Percentiles rank a stretch among this genome's conserved stretches.
These are phyloP conservation scores for Brettanomyces bruxellensis DNA, from an alignment of 805 yeast species.

Conservation along the genomic window DNA sequence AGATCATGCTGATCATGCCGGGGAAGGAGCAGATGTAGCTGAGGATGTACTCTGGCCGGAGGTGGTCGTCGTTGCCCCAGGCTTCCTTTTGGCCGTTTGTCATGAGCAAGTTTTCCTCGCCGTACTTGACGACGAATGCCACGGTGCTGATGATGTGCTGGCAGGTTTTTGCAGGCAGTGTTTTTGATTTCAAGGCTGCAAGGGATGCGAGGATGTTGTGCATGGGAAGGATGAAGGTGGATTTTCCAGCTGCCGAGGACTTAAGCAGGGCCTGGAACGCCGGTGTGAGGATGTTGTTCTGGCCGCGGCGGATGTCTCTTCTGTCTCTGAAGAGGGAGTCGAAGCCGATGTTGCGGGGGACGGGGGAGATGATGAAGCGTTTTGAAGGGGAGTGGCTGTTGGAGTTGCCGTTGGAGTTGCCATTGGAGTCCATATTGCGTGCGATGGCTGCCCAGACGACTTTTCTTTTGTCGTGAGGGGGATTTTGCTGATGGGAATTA, in stretches of 20 bases:
- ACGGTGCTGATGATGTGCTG: constrained; percentile 38
- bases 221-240: constrained; percentile 20
- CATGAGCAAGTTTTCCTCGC: constrained; percentile 16
- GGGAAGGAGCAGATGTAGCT: constrained; percentile 33
- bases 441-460: too few relatives aligned
- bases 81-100: constrained; percentile 11
- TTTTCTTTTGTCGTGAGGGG: too few relatives aligned
- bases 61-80: constrained; percentile 16
- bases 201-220: constrained; percentile 17
- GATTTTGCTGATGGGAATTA: too few relatives aligned
- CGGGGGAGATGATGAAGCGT: too few relatives aligned
- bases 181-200: constrained; percentile 17
- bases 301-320: constrained; percentile 62
- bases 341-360: too few relatives aligned
- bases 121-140: constrained; percentile 39
- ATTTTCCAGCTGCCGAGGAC: constrained; percentile 13
- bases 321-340: constrained; percentile 37
- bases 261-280: constrained; percentile 17
- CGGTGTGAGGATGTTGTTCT: constrained; percentile 31
- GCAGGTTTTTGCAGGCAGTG: constrained; percentile 22
- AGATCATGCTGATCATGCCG: constrained; percentile 41
- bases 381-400: too few relatives aligned
- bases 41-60: constrained; percentile 45
- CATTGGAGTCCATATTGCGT: too few relatives aligned
- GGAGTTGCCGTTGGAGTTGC: too few relatives aligned